Conservation (phyloP, 1,284 basidiomycete species). For the Chondrostereum purpureum region DNA sequence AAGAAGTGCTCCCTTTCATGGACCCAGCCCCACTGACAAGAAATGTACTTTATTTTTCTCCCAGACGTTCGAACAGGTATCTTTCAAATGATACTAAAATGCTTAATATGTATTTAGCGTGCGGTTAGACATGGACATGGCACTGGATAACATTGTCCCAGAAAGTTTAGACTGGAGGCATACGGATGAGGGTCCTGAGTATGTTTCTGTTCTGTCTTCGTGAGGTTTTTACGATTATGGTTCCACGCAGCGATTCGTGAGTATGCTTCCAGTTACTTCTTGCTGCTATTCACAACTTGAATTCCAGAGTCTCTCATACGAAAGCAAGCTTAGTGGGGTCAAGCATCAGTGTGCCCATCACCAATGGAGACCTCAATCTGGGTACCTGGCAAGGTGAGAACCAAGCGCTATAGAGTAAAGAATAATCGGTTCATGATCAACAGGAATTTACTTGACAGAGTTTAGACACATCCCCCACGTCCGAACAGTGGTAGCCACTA, state of each 20-base stretch:
- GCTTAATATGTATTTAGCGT: no score
- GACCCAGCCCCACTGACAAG: not conserved
- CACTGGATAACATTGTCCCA: slow-evolving; percentile 82
- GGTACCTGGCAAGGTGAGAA: slow-evolving; percentile 91
- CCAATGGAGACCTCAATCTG: slow-evolving; percentile 72
- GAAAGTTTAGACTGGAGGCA: slow-evolving; percentile 84
- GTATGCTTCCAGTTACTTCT: slow-evolving; percentile 17
- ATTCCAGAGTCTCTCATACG: slow-evolving; percentile 76
- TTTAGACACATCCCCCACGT: slow-evolving; percentile 2
- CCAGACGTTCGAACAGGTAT: slow-evolving; percentile 56
- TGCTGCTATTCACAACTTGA: slow-evolving; percentile 4
- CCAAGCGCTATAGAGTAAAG: no score
- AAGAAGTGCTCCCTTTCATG: not conserved
- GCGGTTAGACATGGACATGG: slow-evolving; percentile 73
- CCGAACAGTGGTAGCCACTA: not conserved
- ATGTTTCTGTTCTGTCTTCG: slow-evolving; percentile 23
- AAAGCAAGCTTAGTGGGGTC: slow-evolving; percentile 83
- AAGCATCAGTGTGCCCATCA: slow-evolving; percentile 81
- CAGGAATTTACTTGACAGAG: slow-evolving; percentile 3
- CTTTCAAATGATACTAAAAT: no score
- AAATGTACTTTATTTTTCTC: no score
- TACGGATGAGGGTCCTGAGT: slow-evolving; percentile 89
- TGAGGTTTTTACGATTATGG: no score
- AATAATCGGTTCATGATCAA: no score
- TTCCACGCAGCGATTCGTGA: slow-evolving; percentile 60